Conservation (phyloP, 495 filamentous ascomycete genomes). For the Daldinia vernicosa region DNA sequence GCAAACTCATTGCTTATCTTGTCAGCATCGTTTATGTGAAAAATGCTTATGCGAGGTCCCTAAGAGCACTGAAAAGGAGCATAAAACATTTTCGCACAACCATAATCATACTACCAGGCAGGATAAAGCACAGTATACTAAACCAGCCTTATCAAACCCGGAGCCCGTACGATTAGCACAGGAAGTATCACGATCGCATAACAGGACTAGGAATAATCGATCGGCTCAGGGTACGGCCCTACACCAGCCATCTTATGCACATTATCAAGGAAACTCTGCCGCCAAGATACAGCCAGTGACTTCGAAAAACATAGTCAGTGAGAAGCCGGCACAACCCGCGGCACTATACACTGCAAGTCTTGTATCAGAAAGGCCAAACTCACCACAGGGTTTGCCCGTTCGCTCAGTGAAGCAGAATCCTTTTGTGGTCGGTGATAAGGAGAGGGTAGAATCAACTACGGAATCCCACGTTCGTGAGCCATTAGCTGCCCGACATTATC, state of each 20-base stretch:
- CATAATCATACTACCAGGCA: constrained; percentile 7
- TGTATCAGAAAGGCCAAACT: not conserved
- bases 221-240: not conserved
- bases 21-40: constrained; percentile 50
- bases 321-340: not conserved
- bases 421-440: constrained; percentile 17
- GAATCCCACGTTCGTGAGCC: not conserved
- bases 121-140: constrained; percentile 1
- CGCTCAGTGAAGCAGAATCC: constrained; percentile 20
- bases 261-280: not conserved
- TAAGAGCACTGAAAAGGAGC: constrained; percentile 26
- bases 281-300: not conserved
- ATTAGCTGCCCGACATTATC: constrained; percentile 4
- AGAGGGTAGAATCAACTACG: not conserved
- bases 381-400: not conserved
- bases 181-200: not conserved
- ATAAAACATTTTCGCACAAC: constrained; percentile 23
- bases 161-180: not conserved
- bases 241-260: not conserved
- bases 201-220: not conserved
- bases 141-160: not conserved
- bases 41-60: constrained; percentile 45
- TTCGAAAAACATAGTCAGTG: not conserved
- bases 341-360: not conserved
- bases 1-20: constrained; percentile 48